Evolutionary conservation across 371 early-diverging fungal species (phyloP), one percentile per base, ranked within the genome.

Genomic region (Mucor plumbeus): DNA sequence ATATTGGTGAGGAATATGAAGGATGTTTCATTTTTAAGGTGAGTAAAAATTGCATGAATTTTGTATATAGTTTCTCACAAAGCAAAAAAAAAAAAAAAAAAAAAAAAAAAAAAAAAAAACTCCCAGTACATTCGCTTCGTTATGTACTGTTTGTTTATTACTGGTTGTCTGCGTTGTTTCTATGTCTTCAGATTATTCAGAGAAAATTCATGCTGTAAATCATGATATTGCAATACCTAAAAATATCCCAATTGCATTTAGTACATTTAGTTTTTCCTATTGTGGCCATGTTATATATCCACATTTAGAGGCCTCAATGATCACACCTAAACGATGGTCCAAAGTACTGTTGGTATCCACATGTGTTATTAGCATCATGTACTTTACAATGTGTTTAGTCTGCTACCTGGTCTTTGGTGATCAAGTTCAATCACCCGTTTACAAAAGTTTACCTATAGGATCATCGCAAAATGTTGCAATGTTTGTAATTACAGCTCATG

Each of bases 321-420:
- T 80, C 64, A 75, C 87, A 39, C 95, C 94, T 59, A 77, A 84
- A 63, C 67, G 84, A 35, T 96, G 94, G 88, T 77, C 88, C 66
- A 85, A 82, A 67, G 89, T 94, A 9, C 71, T 94, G 17, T 65
- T 87, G 7, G 80, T 84, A 13, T 90, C 94, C 7, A 90, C 87
- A 48, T 67, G 83, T 41, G 83, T 89, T 33, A 88, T 93, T 47
- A 86, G 90, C 4, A 64, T 84, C 43, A 86, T 96, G 74, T 96
- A 95, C 73, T 55, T 91, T 41, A 58, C 89, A 31, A 91, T 92
- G 63, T 91, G 91, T 11, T 77, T 77, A 33, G 76, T 90, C 6
- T 91, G 93, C 15, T 96, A 96, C 64, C 79, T 86, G 15, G 90
- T 90, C n/a, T 96, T 91, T 78, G 96, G 95, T 31, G 75, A 84